Conservation (phyloP, 495 filamentous ascomycete genomes). For the Acidomyces sp. region DNA sequence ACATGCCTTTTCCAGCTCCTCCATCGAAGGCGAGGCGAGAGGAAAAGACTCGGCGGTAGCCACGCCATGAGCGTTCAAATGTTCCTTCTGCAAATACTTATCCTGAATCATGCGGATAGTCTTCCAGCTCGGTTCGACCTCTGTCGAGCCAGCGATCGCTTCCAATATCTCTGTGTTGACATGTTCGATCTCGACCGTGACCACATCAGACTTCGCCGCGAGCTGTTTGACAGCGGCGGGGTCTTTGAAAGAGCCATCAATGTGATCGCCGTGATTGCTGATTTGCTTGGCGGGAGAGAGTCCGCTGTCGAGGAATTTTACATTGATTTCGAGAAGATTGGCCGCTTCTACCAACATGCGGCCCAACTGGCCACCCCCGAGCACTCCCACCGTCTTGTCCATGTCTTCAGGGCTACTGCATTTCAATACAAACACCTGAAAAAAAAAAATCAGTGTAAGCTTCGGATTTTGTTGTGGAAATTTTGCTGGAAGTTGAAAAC, state of each 20-base stretch:
- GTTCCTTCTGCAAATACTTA: slow-evolving; percentile 85
- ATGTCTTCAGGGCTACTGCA: too few species aligned
- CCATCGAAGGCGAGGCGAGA: slow-evolving; percentile 39
- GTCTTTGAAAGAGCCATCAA: slow-evolving; percentile 78
- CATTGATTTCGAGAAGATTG: slow-evolving; percentile 68
- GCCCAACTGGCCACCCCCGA: slow-evolving; percentile 70
- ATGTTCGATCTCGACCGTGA: slow-evolving; percentile 98
- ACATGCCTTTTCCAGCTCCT: slow-evolving; percentile 51
- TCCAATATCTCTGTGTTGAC: slow-evolving; percentile 87
- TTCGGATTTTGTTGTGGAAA: too few species aligned
- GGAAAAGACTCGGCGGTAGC: slow-evolving; percentile 57
- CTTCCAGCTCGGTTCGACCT: slow-evolving; percentile 77
- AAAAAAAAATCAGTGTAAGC: too few species aligned
- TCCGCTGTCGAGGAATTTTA: slow-evolving; percentile 66
- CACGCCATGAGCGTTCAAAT: slow-evolving; percentile 52
- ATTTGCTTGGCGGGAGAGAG: slow-evolving; percentile 78
- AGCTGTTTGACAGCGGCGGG: slow-evolving; percentile 60
- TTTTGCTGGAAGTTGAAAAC: too few species aligned
- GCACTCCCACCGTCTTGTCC: slow-evolving; percentile 42
- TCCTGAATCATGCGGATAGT: slow-evolving; percentile 90
- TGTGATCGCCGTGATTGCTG: slow-evolving; percentile 57
- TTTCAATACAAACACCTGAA: too few species aligned
- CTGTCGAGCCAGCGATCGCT: slow-evolving; percentile 50
- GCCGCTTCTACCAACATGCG: slow-evolving; percentile 93
- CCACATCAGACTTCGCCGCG: slow-evolving; percentile 61